Evolutionary conservation across 1,284 basidiomycete genomes (phyloP), one percentile per base, ranked within the genome.

Genomic region (Fomitopsis betulina): DNA sequence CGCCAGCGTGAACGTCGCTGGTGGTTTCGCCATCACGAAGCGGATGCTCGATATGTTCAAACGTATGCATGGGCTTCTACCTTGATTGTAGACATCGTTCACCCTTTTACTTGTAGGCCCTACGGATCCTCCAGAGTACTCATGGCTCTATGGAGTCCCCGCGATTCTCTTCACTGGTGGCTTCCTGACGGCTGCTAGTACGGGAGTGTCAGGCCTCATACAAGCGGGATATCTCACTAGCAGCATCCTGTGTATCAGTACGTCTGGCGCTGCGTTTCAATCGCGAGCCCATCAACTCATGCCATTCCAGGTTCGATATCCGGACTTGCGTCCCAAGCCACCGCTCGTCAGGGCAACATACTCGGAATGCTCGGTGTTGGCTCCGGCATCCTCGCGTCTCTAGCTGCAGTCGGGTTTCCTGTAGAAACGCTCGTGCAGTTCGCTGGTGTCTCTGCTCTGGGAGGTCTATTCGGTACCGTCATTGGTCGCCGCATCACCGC

Each of bases 41-140:
- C 85, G 91, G 53, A 94, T 94, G 92, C 77, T 93, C 62, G 90
- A 93, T 68, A 93, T 94, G 86, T 94, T 94, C 74, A 91, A 90
- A 73, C 85, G 91, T 87, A 69, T 64, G 79, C 68, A 13, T 37
- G 13, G 39, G 19, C 3, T 13, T 40, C 30, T 15, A n/a, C 7
- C 30, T 38, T 7, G 23, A n/a, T 6, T 45, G 5, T 2, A 5
- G 17, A 10, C n/a, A 5, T 38, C 13, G 38, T 3, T 40, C 0
- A 17, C 25, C 23, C 12, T 6, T 15, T 21, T 17, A 53, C 23
- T 55, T 57, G 53, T 63, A 88, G 86, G 87, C 50, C 85, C 86
- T 1, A 87, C 83, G 54, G 91, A 94, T 72, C 92, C 91, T 17
- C 90, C 91, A 3, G 91, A 94, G 68, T 93, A 93, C 70, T 82